These are phyloP conservation scores for Dionaea muscipula DNA, from an alignment of 179 eudicot genomes.

Conservation along the genomic window DNA sequence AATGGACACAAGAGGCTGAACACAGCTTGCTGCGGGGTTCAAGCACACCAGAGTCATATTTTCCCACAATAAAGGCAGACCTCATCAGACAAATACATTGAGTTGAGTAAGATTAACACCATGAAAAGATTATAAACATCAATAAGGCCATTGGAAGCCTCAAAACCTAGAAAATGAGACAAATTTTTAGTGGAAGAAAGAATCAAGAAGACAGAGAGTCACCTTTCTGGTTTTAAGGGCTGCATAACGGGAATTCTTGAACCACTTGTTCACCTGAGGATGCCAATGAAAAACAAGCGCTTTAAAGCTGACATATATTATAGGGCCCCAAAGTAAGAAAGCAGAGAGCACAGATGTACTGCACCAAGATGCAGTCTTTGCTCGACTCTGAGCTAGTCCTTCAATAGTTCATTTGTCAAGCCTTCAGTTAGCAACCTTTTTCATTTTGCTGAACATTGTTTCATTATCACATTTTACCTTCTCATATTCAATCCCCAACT, in stretches of 20 bases:
- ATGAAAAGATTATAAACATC: no score
- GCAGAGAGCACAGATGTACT: no score
- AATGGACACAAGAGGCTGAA: background rate
- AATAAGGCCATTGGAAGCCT: background rate
- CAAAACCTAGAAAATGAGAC: background rate
- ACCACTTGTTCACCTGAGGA: constrained; percentile 84
- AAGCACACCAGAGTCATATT: background rate
- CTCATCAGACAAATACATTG: background rate
- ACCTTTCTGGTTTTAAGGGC: constrained; percentile 82
- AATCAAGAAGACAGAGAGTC: constrained; percentile 6
- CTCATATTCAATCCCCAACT: constrained; percentile 54
- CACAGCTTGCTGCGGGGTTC: background rate
- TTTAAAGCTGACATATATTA: background rate
- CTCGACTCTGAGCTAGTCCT: no score
- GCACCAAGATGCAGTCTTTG: no score
- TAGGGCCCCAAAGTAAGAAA: no score
- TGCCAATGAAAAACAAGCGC: background rate
- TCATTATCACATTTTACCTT: constrained; percentile 74
- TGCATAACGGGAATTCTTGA: constrained; percentile 85
- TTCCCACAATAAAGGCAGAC: background rate
- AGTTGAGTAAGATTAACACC: no score
- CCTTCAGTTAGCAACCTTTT: background rate
- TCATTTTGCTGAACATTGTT: no score
- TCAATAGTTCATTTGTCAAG: background rate
- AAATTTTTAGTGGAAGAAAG: background rate